These are phyloP conservation scores for Suaeda aralocaspica DNA, from an alignment of 148 eudicot species.

Conservation along the genomic window DNA sequence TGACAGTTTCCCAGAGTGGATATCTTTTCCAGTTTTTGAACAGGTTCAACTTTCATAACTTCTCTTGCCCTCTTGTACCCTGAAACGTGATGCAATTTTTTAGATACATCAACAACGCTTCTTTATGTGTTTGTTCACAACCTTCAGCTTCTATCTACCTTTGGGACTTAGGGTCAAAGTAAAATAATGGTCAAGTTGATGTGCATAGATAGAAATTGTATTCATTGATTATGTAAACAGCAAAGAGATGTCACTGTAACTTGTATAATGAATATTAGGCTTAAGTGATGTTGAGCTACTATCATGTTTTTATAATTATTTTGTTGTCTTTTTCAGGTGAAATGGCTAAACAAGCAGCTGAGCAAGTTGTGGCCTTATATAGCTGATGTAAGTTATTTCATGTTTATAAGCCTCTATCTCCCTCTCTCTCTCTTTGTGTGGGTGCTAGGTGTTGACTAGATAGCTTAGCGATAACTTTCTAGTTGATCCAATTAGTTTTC, in stretches of 20 bases:
- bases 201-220: neutral
- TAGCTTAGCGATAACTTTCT: neutral
- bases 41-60: slow-evolving; percentile 47
- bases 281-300: neutral
- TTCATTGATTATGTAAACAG: neutral
- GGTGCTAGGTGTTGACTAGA: neutral
- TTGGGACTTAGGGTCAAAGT: neutral
- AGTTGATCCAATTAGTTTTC: neutral
- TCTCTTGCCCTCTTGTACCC: neutral
- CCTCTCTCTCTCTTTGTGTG: neutral
- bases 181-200: neutral
- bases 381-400: slow-evolving; percentile 74
- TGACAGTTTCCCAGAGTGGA: slow-evolving; percentile 88
- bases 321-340: slow-evolving; percentile 52
- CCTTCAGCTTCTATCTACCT: neutral
- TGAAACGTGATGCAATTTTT: neutral
- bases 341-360: slow-evolving; percentile 87
- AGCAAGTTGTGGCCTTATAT: slow-evolving; percentile 88
- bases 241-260: neutral
- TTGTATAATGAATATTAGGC: neutral
- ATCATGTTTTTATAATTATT: neutral
- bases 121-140: neutral
- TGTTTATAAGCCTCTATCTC: too few species aligned
- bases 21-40: slow-evolving; percentile 89
- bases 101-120: neutral